These are phyloP conservation scores for Fusarium austroafricanum DNA, from an alignment of 2,329 filamentous ascomycete species.

Conservation along the genomic window DNA sequence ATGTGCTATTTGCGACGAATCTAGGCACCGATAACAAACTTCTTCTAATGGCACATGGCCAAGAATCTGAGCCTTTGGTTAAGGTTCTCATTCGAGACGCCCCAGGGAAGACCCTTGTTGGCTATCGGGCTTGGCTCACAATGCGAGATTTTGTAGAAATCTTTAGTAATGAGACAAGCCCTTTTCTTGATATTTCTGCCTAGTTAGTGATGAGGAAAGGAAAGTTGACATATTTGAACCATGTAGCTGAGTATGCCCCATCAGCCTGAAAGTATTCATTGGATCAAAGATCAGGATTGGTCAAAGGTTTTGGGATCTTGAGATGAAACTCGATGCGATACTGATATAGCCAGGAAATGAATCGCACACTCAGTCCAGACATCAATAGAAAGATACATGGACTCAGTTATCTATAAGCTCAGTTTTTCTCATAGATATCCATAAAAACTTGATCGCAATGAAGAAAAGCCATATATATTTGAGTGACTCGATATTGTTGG, in stretches of 20 bases:
- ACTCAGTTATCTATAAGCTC: too few species aligned
- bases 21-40: neutral
- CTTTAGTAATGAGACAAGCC: neutral
- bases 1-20: constrained; percentile 8
- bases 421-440: too few species aligned
- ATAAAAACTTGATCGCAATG: too few species aligned
- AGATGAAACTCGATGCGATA: neutral
- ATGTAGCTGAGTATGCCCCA: neutral
- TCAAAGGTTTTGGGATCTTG: neutral
- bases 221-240: neutral
- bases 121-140: constrained; percentile 10
- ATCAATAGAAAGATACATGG: too few species aligned
- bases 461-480: too few species aligned
- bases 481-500: neutral
- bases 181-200: neutral
- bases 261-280: neutral
- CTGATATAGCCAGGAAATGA: too few species aligned
- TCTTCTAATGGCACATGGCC: constrained; percentile 5
- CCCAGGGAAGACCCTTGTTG: neutral
- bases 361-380: too few species aligned
- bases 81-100: neutral
- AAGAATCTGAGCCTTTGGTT: constrained; percentile 3
- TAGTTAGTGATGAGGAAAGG: neutral
- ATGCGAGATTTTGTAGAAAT: neutral
- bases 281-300: constrained; percentile 5